These are phyloP conservation scores for Elongisporangium senticosum DNA, from an alignment of 352 stramenopile species.

Conservation along the genomic window DNA sequence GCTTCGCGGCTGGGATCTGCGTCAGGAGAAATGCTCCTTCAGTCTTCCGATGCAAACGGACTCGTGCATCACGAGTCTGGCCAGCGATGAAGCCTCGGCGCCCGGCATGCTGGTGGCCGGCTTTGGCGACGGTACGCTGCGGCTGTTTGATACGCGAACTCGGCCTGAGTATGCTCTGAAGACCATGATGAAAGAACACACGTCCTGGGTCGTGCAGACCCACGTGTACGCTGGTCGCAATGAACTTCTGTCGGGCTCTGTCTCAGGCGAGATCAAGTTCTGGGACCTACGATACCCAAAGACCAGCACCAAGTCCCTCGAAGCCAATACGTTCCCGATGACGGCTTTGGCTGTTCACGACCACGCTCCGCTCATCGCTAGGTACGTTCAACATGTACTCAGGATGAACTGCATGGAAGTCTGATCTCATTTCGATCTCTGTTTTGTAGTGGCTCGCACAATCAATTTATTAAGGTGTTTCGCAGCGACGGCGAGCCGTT, in stretches of 20 bases:
- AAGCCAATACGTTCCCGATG: constrained; percentile 92
- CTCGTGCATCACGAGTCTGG: constrained; percentile 88
- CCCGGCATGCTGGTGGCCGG: constrained; percentile 87
- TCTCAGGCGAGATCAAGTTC: constrained; percentile 95
- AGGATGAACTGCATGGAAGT: constrained; percentile 1
- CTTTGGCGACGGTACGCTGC: constrained; percentile 91
- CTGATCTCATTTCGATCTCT: constrained; percentile 1
- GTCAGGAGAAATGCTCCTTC: constrained; percentile 83
- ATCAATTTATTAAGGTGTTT: constrained; percentile 99
- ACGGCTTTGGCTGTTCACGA: constrained; percentile 95
- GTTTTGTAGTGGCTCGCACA: constrained; percentile 90
- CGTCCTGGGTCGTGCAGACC: constrained; percentile 94
- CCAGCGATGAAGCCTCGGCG: constrained; percentile 57
- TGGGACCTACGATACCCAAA: constrained; percentile 94
- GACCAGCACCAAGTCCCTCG: constrained; percentile 79
- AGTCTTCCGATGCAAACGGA: constrained; percentile 85
- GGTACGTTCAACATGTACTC: constrained; percentile 20
- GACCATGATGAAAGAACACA: constrained; percentile 87
- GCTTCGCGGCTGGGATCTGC: constrained; percentile 94
- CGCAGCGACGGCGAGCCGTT: constrained; percentile 85
- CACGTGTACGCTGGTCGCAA: constrained; percentile 71
- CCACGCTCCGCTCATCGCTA: constrained; percentile 94
- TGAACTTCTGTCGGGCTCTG: constrained; percentile 92
- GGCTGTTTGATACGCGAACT: constrained; percentile 93
- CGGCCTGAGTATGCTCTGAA: constrained; percentile 63